Evolutionary conservation across 441 rosid species (phyloP).

Genomic region (Pelargonium exstipulatum): DNA sequence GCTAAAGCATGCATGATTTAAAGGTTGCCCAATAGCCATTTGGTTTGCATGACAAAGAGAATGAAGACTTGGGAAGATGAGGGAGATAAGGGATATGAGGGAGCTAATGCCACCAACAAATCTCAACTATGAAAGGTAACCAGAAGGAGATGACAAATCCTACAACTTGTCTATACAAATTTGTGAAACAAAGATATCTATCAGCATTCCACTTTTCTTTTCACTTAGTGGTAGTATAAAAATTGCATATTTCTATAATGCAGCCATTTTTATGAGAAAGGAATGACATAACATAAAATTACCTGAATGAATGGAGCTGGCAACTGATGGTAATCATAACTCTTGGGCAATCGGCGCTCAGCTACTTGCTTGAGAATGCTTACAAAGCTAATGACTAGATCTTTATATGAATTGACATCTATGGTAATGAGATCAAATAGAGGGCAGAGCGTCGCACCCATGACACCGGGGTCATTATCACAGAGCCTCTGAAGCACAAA

Average conservation of each 20-base stretch:
- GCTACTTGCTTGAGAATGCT: slow-evolving; percentile 92
- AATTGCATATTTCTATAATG: background rate
- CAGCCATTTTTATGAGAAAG: background rate
- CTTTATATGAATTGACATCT: slow-evolving; percentile 73
- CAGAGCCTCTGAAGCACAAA: slow-evolving; percentile 55
- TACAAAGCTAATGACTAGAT: slow-evolving; percentile 80
- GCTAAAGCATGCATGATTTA: too few relatives aligned
- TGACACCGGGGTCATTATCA: slow-evolving; percentile 94
- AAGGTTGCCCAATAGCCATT: too few relatives aligned
- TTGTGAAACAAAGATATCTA: background rate
- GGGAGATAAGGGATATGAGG: too few relatives aligned
- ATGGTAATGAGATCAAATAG: slow-evolving; percentile 68
- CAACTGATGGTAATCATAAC: slow-evolving; percentile 87
- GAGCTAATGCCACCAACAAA: too few relatives aligned
- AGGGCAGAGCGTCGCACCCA: slow-evolving; percentile 96
- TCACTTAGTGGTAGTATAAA: background rate
- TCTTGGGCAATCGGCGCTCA: slow-evolving; percentile 80
- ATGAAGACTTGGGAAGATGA: too few relatives aligned
- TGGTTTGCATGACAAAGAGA: too few relatives aligned
- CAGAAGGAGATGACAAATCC: too few relatives aligned
- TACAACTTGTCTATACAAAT: background rate
- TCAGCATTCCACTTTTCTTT: background rate
- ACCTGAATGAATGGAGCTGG: slow-evolving; percentile 99
- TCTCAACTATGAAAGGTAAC: too few relatives aligned
- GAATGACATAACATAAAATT: slow-evolving; percentile 6